These are phyloP conservation scores for Moricandia moricandioides DNA, from an alignment of 345 rosid genomes.

Conservation along the genomic window DNA sequence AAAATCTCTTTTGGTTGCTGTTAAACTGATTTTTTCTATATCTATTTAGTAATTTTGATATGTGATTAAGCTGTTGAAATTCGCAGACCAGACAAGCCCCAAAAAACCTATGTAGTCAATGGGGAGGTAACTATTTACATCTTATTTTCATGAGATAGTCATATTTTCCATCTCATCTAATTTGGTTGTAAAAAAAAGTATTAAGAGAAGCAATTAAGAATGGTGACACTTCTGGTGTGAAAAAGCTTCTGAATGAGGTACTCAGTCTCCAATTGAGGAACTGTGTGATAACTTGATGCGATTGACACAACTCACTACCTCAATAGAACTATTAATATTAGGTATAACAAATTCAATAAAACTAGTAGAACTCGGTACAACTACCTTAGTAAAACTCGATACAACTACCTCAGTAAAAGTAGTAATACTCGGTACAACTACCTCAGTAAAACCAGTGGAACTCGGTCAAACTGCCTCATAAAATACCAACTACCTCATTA, in stretches of 20 bases:
- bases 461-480: too few species aligned
- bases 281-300: background rate
- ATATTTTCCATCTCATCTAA: background rate
- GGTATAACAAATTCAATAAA: too few species aligned
- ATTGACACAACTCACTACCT: too few species aligned
- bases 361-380: too few species aligned
- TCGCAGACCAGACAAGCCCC: constrained; percentile 59
- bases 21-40: background rate
- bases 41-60: background rate
- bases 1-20: too few species aligned
- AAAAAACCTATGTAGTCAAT: constrained; percentile 68
- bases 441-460: too few species aligned
- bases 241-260: constrained; percentile 83
- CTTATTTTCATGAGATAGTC: background rate
- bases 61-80: constrained; percentile 23
- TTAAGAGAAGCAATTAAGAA: constrained; percentile 95
- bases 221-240: constrained; percentile 71
- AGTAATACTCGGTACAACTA: too few species aligned
- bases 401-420: too few species aligned
- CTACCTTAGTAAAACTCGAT: too few species aligned
- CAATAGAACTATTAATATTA: too few species aligned
- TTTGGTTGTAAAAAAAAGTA: constrained; percentile 53
- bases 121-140: constrained; percentile 67
- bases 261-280: background rate
- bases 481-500: too few species aligned